Base-by-base conservation (phyloP, 78 protist genomes). In the Dictyostelium brefeldianum region DNA sequence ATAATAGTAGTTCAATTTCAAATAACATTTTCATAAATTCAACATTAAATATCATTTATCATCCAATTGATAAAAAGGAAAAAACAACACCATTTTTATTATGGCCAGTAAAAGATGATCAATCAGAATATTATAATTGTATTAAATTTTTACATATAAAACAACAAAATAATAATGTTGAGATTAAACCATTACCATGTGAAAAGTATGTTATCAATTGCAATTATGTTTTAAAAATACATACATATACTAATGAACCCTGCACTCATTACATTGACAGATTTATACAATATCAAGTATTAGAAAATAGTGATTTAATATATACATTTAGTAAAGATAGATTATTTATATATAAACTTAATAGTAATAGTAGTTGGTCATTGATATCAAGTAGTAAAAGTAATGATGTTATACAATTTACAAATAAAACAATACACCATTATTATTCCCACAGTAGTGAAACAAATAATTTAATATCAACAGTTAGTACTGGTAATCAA, bases 391-490 rank as follows among this genome's bases (percentile, higher is more conserved):
- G 43, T 36, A 36, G 43, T 36, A 36, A 36, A 36, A 36, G 5
- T 36, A 5, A 57, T n/a, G 9, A 57, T 53, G 14, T 0, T 4
- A 0, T 29, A 57, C 27, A 29, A 62, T 62, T 62, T 25, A 62
- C 70, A 62, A 62, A 62, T 22, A 62, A 62, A 62, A 62, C 70
- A 62, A 62, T 62, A 22, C 29, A 62, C 43, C 43, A 36, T 62
- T 29, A 62, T 62, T 62, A 62, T 25, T 25, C n/a, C 22, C 8
- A 18, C 11, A 3, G 2, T 62, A n/a, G 27, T 62, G 22, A 22
- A 25, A 62, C 36, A 62, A 62, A 25, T 14, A n/a, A 6, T 0
- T 9, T 62, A 22, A 62, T 62, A 25, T 18, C 70, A 62, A 62
- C 11, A 11, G 70, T 25, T 9, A 62, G 12, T 36, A 36, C 5